These are phyloP conservation scores for Solanum commersonii DNA, from an alignment of 257 asterid genomes.

Conservation along the genomic window DNA sequence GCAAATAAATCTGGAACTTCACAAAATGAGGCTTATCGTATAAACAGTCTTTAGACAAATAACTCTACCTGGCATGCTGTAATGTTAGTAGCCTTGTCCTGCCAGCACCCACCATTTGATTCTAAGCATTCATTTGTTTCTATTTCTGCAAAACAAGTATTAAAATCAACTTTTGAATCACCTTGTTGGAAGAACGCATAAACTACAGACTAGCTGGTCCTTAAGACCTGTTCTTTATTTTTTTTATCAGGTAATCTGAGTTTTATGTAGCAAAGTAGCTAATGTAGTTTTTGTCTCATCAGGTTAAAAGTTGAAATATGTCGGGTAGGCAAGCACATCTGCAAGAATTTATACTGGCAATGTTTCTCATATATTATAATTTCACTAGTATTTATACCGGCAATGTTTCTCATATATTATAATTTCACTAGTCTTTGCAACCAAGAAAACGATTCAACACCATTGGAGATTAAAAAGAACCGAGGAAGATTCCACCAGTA, in stretches of 20 bases:
- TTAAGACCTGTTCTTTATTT: neutral
- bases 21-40: neutral
- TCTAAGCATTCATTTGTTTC: slow-evolving; percentile 81
- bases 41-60: neutral
- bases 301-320: neutral
- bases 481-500: neutral
- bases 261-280: neutral
- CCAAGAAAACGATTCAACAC: neutral
- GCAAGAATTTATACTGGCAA: neutral
- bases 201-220: neutral
- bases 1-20: neutral
- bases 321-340: neutral
- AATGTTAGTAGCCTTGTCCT: slow-evolving; percentile 59
- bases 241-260: neutral
- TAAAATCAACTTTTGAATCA: neutral
- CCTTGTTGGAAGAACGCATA: neutral
- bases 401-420: neutral
- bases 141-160: slow-evolving; percentile 38
- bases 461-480: neutral
- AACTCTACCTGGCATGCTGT: slow-evolving; percentile 81
- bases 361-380: neutral
- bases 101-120: slow-evolving; percentile 98
- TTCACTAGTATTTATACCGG: neutral
- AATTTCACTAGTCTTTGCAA: neutral
- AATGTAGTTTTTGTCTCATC: neutral